Evolutionary conservation across 345 rosid species (phyloP), one percentile per base, ranked within the genome.

Genomic region (Punica granatum): DNA sequence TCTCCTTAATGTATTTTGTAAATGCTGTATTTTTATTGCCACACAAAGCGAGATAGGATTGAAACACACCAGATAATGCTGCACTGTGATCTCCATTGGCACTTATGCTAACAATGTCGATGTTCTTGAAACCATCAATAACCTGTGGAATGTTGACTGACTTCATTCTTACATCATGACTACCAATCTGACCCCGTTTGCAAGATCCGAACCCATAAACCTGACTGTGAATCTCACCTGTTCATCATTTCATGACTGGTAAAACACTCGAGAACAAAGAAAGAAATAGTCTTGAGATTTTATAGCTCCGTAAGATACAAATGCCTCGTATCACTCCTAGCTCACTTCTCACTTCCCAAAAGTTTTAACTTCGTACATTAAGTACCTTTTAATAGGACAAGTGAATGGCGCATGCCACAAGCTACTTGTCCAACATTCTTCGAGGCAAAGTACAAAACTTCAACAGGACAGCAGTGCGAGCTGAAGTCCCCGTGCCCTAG

Each of bases 361-460:
- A 56, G 9, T 51, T 8, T 49, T 13, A n/a, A n/a, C n/a, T n/a
- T n/a, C n/a, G 25, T 62, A 36, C 34, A 31, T 33, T 33, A 64
- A 36, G 67, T 82, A 93, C 98, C 97, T 82, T 73, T 80, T 61
- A 84, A 64, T 79, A 90, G 70, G 73, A 89, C 95, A 76, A 93
- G 86, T 1, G 97, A 87, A 81, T 93, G 98, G 62, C 95, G 96
- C 97, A 93, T 83, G 64, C 97, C 97, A 48, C 95, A 90, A 14
- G 90, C 96, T 61, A 89, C 82, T 77, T 82, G 87, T 63, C 74
- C 69, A 67, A 89, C 92, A 68, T 65, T 77, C 48, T 75, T 81
- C 44, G 78, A 39, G 41, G n/a, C 70, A 77, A 93, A 90, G 77
- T 69, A 89, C 13, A 81, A 73, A 69, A 90, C 91, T 80, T 83